Percentiles rank a stretch among this genome's conserved stretches.
Conservation (phyloP, 208 protist genomes). For the Trypanosoma avium region DNA sequence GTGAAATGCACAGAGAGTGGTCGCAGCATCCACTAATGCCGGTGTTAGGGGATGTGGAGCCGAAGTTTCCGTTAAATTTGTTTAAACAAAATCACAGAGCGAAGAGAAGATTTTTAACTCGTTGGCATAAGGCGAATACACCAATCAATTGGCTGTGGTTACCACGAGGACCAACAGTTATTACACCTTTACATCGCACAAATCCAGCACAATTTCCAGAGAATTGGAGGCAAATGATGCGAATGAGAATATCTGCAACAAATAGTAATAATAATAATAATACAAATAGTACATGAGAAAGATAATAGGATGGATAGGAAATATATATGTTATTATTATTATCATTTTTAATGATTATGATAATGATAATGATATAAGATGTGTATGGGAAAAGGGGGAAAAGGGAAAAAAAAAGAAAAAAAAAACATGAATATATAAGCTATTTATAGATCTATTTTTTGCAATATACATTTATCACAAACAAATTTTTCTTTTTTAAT, state of each 20-base stretch:
- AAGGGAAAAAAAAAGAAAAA: not conserved
- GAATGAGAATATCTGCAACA: constrained; percentile 11
- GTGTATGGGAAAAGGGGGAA: not conserved
- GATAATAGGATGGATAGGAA: not conserved
- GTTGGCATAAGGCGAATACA: constrained; percentile 92
- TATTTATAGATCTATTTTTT: no score
- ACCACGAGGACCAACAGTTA: constrained; percentile 59
- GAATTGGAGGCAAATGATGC: constrained; percentile 65
- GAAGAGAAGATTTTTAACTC: constrained; percentile 75
- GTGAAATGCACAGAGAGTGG: constrained; percentile 85
- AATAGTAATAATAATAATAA: not conserved
- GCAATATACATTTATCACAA: no score
- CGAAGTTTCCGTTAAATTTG: constrained; percentile 86
- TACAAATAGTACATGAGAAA: not conserved
- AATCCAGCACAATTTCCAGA: constrained; percentile 75
- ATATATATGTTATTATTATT: no score
- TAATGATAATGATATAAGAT: not conserved
- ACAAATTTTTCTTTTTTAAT: not conserved
- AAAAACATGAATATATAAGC: not conserved
- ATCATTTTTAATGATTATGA: no score
- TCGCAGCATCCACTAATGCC: constrained; percentile 86
- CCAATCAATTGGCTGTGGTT: constrained; percentile 87
- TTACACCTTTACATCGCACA: constrained; percentile 63
- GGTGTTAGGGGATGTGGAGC: constrained; percentile 87
- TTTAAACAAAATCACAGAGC: constrained; percentile 91